Conservation (phyloP, 2,329 filamentous ascomycete species). For the Sporothrix schenckii region DNA sequence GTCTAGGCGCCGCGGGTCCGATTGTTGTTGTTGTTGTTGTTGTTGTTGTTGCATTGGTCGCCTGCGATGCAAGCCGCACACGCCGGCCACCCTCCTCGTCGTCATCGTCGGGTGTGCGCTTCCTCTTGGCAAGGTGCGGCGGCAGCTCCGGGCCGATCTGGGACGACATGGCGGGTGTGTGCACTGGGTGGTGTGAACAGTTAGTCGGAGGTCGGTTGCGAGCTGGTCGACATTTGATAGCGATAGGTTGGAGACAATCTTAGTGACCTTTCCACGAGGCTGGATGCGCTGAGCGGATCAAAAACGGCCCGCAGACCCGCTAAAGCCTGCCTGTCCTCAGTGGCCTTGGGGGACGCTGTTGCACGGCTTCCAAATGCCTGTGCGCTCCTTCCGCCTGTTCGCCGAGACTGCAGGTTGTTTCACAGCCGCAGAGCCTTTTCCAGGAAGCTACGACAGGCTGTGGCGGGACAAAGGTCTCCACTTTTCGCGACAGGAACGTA, state of each 20-base stretch:
- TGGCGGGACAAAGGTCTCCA: slow-evolving; percentile 23
- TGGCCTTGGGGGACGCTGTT: not conserved
- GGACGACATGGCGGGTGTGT: slow-evolving; percentile 54
- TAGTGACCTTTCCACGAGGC: slow-evolving; percentile 10
- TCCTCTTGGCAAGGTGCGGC: slow-evolving; percentile 66
- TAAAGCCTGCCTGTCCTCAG: slow-evolving; percentile 3
- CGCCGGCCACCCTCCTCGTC: slow-evolving; percentile 39
- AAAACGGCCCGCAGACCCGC: slow-evolving; percentile 30
- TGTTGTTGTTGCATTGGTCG: not conserved
- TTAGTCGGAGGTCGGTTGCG: not conserved
- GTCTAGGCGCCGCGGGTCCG: slow-evolving; percentile 44
- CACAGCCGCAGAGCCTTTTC: not conserved
- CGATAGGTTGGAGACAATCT: slow-evolving; percentile 4
- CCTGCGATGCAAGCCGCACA: slow-evolving; percentile 27
- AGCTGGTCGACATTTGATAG: not conserved
- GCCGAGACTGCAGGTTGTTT: not conserved
- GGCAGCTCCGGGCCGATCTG: slow-evolving; percentile 72
- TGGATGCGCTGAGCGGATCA: slow-evolving; percentile 28
- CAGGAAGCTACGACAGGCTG: slow-evolving; percentile 33
- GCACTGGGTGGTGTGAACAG: slow-evolving; percentile 9
- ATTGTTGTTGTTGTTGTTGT: slow-evolving; percentile 34
- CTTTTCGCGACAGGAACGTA: slow-evolving; percentile 23
- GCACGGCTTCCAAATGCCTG: slow-evolving; percentile 18
- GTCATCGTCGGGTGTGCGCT: slow-evolving; percentile 55
- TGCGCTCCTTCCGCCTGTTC: not conserved